Percentiles rank a stretch among this genome's conserved stretches.
Evolutionary conservation across 2,329 filamentous ascomycete species (phyloP).

Genomic region (Aspergillus aculeatinus): DNA sequence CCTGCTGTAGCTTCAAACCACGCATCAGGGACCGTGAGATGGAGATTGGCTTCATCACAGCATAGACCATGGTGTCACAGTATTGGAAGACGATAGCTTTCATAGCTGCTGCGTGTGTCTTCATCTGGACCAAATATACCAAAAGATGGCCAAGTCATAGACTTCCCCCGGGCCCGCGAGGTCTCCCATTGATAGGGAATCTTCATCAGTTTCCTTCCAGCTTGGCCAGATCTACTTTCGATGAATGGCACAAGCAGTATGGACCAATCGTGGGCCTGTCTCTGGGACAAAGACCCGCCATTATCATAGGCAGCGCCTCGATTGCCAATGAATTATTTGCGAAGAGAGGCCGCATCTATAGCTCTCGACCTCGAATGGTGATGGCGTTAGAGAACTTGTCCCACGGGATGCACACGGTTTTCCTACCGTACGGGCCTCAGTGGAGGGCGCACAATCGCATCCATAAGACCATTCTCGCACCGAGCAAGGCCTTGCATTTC

Average conservation of each 20-base stretch:
- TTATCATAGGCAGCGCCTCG: constrained; percentile 10
- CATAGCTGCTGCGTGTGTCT: neutral
- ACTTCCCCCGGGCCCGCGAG: neutral
- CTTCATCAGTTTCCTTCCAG: neutral
- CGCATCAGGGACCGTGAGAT: too few species aligned
- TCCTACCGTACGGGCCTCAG: constrained; percentile 14
- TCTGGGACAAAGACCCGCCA: constrained; percentile 2
- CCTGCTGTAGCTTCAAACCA: too few species aligned
- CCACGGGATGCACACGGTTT: constrained; percentile 1
- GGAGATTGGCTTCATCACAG: neutral
- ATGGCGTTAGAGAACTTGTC: constrained; percentile 5
- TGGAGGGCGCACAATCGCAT: constrained; percentile 17
- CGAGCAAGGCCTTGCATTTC: constrained; percentile 8
- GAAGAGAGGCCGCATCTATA: constrained; percentile 11
- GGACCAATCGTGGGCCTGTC: constrained; percentile 11
- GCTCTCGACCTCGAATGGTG: constrained; percentile 12
- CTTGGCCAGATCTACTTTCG: neutral
- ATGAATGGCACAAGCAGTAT: constrained; percentile 12
- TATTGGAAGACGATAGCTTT: neutral
- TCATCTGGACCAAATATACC: neutral
- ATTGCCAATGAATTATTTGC: constrained; percentile 11
- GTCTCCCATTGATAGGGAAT: neutral
- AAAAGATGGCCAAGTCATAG: neutral
- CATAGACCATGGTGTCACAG: neutral
- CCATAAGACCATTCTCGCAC: constrained; percentile 9